Conservation (phyloP, 495 filamentous ascomycete genomes). For the Neurospora sp. region DNA sequence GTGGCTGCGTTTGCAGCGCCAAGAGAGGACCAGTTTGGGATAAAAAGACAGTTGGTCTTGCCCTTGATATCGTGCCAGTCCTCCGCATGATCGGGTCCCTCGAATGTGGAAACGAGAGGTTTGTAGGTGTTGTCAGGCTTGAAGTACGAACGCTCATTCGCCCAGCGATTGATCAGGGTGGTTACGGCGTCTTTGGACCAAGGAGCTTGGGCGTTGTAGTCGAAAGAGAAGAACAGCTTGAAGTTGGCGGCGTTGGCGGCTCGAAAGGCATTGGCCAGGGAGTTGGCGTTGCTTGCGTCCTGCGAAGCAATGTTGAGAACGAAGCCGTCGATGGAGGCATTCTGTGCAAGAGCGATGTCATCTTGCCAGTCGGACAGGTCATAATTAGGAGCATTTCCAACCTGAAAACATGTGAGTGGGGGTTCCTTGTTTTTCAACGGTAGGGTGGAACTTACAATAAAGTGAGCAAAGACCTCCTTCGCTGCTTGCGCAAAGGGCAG, state of each 20-base stretch:
- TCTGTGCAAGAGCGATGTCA: conserved; percentile 46
- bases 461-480: conserved; percentile 17
- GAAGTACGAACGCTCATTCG: conserved; percentile 37
- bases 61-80: conserved; percentile 24
- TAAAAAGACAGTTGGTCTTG: conserved; percentile 17
- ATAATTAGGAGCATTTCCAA: conserved; percentile 31
- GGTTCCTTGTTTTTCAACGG: neutral
- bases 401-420: neutral
- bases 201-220: conserved; percentile 34
- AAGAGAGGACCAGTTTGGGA: conserved; percentile 25
- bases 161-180: conserved; percentile 35
- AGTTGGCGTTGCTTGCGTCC: conserved; percentile 33
- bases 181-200: conserved; percentile 32
- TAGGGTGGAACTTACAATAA: conserved; percentile 8
- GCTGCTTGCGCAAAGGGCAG: conserved; percentile 5
- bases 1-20: conserved; percentile 3
- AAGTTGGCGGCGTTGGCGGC: conserved; percentile 44
- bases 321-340: conserved; percentile 47
- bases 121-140: conserved; percentile 31
- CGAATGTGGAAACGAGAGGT: conserved; percentile 44
- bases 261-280: conserved; percentile 40
- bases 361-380: conserved; percentile 38
- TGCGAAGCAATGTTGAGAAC: conserved; percentile 46
- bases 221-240: conserved; percentile 54
- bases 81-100: conserved; percentile 26